Conservation (phyloP, 352 stramenopile species). For the Phytophthora multivora region DNA sequence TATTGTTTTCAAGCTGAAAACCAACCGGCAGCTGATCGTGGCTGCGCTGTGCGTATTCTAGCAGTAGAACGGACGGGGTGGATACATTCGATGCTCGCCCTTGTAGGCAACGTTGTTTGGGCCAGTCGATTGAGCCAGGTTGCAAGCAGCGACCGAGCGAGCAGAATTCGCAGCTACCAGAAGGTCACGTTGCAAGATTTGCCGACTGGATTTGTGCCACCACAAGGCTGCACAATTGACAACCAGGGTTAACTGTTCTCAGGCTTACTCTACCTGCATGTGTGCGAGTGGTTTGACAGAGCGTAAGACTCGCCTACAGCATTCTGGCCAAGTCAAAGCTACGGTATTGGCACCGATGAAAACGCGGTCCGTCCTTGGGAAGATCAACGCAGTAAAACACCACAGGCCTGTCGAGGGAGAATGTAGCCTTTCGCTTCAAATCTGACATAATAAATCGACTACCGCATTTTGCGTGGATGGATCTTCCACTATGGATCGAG, state of each 20-base stretch:
- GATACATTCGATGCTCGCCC: not conserved
- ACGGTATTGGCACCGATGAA: too few species aligned
- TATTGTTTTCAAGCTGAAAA: too few species aligned
- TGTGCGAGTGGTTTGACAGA: not conserved
- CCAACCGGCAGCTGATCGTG: too few species aligned
- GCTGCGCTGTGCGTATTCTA: not conserved
- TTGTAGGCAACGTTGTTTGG: not conserved
- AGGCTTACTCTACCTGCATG: too few species aligned
- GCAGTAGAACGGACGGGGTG: not conserved
- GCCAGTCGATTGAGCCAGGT: not conserved
- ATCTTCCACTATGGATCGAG: not conserved
- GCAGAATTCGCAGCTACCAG: not conserved
- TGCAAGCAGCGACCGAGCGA: not conserved
- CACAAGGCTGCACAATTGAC: not conserved
- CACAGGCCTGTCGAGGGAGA: not conserved
- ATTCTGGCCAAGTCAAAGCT: too few species aligned
- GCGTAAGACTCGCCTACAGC: too few species aligned
- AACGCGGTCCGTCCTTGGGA: too few species aligned
- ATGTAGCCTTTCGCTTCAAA: constrained; percentile 1
- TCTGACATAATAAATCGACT: constrained; percentile 11
- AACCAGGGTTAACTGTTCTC: too few species aligned
- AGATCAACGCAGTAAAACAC: too few species aligned
- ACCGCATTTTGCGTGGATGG: constrained; percentile 13
- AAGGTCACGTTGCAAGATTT: constrained; percentile 8
- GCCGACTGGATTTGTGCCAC: not conserved